Conservation (phyloP, 257 asterid species). For the Capsicum pubescens region DNA sequence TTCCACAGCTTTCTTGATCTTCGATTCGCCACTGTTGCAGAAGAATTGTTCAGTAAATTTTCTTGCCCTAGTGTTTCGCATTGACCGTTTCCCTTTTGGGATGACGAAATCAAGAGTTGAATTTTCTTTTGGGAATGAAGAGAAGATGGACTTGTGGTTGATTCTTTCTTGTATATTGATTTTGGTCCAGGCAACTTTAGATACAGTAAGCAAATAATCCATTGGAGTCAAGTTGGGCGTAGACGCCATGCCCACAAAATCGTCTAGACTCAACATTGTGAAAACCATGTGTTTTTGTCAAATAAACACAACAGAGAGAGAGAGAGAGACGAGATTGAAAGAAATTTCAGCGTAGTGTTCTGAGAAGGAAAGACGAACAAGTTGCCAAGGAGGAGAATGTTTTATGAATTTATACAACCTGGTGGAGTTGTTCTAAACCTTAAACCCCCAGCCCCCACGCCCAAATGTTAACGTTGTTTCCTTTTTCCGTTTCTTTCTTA, state of each 20-base stretch:
- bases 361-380: too few relatives aligned
- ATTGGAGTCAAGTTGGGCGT: background rate
- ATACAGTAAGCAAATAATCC: background rate
- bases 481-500: too few relatives aligned
- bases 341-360: too few relatives aligned
- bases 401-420: too few relatives aligned
- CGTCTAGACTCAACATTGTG: background rate
- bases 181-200: background rate
- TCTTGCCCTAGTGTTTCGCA: background rate
- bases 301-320: background rate
- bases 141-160: background rate
- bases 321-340: background rate
- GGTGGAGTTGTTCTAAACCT: too few relatives aligned
- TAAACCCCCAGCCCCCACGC: too few relatives aligned
- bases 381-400: too few relatives aligned
- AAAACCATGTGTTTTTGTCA: background rate
- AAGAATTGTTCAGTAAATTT: background rate
- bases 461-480: too few relatives aligned
- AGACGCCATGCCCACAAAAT: background rate
- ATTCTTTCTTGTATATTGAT: background rate
- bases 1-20: conserved; percentile 27
- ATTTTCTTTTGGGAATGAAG: background rate
- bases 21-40: background rate
- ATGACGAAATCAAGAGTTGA: background rate
- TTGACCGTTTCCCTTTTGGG: background rate